phyloP scores from a whole-genome alignment of 2,329 filamentous ascomycete species.

The Triangularia setosa region DNA sequence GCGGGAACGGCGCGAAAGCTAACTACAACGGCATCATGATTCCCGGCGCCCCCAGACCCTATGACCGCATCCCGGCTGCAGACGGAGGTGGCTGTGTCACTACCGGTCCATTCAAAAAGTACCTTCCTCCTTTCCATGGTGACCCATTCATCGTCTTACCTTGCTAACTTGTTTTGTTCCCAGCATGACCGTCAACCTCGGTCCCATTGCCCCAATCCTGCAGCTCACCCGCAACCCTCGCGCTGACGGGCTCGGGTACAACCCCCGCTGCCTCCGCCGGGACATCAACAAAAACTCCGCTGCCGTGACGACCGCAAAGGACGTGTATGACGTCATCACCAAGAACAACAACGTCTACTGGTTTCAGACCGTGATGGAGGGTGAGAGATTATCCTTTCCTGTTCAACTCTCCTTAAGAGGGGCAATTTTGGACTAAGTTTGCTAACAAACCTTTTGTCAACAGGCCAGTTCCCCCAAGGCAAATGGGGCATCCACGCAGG shows the following conservation, averaged over 20 bases:
- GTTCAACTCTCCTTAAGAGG: too few species aligned
- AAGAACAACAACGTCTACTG: slow-evolving; percentile 25
- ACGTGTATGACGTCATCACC: slow-evolving; percentile 21
- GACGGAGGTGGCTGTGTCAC: slow-evolving; percentile 33
- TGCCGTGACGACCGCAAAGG: slow-evolving; percentile 20
- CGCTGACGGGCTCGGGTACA: slow-evolving; percentile 21
- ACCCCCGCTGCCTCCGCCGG: slow-evolving; percentile 25
- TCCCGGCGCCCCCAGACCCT: slow-evolving; percentile 23
- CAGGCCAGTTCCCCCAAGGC: slow-evolving; percentile 26
- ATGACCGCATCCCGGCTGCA: slow-evolving; percentile 26
- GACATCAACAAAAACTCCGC: slow-evolving; percentile 24
- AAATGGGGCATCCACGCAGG: slow-evolving; percentile 25
- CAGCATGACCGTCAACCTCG: slow-evolving; percentile 32
- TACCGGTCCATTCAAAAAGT: slow-evolving; percentile 30
- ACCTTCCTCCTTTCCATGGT: not conserved
- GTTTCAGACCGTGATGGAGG: slow-evolving; percentile 25
- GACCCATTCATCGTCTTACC: too few species aligned
- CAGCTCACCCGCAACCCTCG: slow-evolving; percentile 17
- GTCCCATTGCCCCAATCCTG: slow-evolving; percentile 25
- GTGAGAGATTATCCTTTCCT: too few species aligned
- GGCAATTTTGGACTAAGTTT: too few species aligned
- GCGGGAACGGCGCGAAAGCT: slow-evolving; percentile 37
- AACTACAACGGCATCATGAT: slow-evolving; percentile 27
- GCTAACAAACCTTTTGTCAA: not conserved
- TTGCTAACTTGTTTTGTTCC: not conserved